Conservation (phyloP, 2,329 filamentous ascomycete genomes). For the Amphichorda felina region DNA sequence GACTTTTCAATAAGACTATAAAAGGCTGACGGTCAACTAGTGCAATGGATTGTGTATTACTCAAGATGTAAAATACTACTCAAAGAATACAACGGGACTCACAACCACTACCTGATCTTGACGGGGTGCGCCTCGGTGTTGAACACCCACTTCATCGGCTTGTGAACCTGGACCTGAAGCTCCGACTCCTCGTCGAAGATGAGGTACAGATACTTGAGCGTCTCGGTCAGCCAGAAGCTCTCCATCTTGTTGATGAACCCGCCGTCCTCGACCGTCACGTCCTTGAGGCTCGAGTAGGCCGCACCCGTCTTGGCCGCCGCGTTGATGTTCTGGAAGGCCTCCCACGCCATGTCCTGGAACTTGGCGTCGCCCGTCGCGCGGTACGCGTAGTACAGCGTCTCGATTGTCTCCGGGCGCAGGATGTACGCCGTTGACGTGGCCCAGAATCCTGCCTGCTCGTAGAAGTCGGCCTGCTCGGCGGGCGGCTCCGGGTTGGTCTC, state of each 20-base stretch:
- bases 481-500: conserved; percentile 7
- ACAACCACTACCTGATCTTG: conserved; percentile 4
- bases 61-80: no score
- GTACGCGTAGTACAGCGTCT: conserved; percentile 81
- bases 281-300: conserved; percentile 52
- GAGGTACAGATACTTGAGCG: conserved; percentile 74
- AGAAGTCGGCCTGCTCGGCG: conserved; percentile 36
- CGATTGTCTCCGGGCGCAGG: conserved; percentile 70
- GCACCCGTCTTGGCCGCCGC: conserved; percentile 34
- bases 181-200: conserved; percentile 51
- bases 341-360: conserved; percentile 80
- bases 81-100: no score
- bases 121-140: conserved; percentile 38
- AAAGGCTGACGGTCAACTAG: no score
- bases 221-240: conserved; percentile 81
- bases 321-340: conserved; percentile 57
- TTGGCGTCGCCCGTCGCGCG: conserved; percentile 61
- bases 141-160: conserved; percentile 27
- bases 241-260: conserved; percentile 61
- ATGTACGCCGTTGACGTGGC: conserved; percentile 50
- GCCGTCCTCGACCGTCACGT: conserved; percentile 54
- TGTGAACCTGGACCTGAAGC: conserved; percentile 33
- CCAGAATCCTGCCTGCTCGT: conserved; percentile 58
- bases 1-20: no score
- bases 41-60: no score